phyloP scores from a whole-genome alignment of 176 grass and related monocot genomes.

The Cenchrus fungigraminus region DNA sequence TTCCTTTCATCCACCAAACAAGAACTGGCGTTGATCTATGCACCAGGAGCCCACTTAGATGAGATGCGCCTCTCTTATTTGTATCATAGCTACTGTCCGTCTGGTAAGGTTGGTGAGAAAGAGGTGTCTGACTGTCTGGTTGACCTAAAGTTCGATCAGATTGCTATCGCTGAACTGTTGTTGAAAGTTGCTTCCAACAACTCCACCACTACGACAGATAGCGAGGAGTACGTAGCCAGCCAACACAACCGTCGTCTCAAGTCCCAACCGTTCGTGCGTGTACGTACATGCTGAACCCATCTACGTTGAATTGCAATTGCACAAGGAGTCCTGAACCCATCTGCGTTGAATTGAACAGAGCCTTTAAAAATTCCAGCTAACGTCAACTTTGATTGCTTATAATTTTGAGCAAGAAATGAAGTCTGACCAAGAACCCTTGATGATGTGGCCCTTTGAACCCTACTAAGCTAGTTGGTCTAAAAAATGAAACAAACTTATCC shows the following conservation, averaged over 20 bases:
- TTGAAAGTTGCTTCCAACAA: slow-evolving; percentile 41
- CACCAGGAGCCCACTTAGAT: slow-evolving; percentile 25
- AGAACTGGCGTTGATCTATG: slow-evolving; percentile 9
- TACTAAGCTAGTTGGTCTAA: neutral
- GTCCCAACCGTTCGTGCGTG: neutral
- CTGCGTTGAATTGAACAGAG: neutral
- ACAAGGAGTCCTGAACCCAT: slow-evolving; percentile 12
- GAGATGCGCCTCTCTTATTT: neutral
- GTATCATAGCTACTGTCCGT: neutral
- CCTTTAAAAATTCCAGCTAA: neutral
- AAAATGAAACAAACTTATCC: neutral
- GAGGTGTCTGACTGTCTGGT: slow-evolving; percentile 7
- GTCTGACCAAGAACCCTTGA: slow-evolving; percentile 4
- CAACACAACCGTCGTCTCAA: neutral
- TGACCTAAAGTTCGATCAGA: slow-evolving; percentile 44
- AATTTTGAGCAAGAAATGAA: neutral
- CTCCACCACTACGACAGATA: slow-evolving; percentile 15
- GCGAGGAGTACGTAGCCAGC: neutral
- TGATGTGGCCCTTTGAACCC: neutral
- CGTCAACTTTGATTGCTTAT: neutral
- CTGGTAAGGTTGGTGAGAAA: slow-evolving; percentile 42
- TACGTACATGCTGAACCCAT: slow-evolving; percentile 10
- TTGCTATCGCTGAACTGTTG: slow-evolving; percentile 30
- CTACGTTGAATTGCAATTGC: slow-evolving; percentile 11
- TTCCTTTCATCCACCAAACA: slow-evolving; percentile 54